These are phyloP conservation scores for Lentinula guzmanii DNA, from an alignment of 768 basidiomycete species.

Conservation along the genomic window DNA sequence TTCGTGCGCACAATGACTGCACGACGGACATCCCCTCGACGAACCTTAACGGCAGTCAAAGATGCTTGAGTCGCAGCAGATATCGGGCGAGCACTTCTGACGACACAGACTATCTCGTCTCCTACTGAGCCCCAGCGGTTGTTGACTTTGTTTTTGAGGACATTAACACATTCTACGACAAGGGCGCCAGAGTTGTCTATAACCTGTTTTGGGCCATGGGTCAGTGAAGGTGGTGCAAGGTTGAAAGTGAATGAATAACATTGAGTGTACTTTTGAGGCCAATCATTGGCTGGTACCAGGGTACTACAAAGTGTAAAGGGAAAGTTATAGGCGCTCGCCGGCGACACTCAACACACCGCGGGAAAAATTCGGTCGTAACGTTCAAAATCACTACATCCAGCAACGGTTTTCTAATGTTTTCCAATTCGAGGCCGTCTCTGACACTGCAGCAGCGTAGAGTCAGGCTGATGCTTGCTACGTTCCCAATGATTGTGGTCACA, in stretches of 20 bases:
- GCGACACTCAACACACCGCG: neutral
- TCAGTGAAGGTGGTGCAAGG: neutral
- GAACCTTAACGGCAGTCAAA: constrained; percentile 82
- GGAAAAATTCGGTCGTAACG: too few species aligned
- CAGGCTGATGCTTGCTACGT: constrained; percentile 2
- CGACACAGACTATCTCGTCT: constrained; percentile 94
- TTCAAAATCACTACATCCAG: too few species aligned
- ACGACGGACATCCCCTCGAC: constrained; percentile 89
- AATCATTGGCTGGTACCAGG: constrained; percentile 54
- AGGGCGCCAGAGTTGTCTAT: constrained; percentile 98
- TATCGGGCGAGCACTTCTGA: constrained; percentile 85
- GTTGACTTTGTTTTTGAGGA: constrained; percentile 93
- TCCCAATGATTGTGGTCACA: constrained; percentile 6
- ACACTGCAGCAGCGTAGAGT: constrained; percentile 2
- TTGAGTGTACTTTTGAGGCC: constrained; percentile 91
- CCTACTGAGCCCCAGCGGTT: constrained; percentile 92
- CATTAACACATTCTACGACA: constrained; percentile 92
- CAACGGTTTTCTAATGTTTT: neutral
- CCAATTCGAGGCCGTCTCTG: neutral
- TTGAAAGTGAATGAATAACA: constrained; percentile 34
- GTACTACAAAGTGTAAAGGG: neutral
- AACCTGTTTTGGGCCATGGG: constrained; percentile 42
- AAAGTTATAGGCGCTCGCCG: neutral
- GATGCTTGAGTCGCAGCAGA: constrained; percentile 60
- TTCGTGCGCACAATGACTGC: constrained; percentile 94